phyloP scores from a whole-genome alignment of 495 filamentous ascomycete species.

The Penicillium coprophilum region DNA sequence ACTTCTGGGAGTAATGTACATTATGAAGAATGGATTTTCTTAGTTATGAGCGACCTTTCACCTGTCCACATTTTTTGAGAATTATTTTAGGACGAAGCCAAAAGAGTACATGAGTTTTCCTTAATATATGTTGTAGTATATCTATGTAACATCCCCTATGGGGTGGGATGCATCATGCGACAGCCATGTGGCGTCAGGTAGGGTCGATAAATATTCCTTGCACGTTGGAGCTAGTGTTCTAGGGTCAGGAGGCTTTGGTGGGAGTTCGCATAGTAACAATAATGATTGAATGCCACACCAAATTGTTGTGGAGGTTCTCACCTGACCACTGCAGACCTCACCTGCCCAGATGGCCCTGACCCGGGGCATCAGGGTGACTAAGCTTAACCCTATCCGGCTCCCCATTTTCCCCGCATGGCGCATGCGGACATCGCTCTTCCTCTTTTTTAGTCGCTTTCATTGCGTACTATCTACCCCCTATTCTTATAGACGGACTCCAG shows the following conservation, averaged over 20 bases:
- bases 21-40: neutral
- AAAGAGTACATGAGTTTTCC: neutral
- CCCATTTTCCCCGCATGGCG: conserved; percentile 22
- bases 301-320: neutral
- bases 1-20: conserved; percentile 2
- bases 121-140: neutral
- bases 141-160: conserved; percentile 4
- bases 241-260: neutral
- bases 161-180: conserved; percentile 17
- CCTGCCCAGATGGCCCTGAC: neutral
- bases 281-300: neutral
- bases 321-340: conserved; percentile 1
- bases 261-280: neutral
- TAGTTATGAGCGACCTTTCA: neutral
- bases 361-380: conserved; percentile 20
- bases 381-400: conserved; percentile 2
- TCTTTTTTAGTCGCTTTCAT: neutral
- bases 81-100: neutral
- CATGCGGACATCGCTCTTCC: conserved; percentile 14
- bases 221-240: neutral
- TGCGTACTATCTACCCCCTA: conserved; percentile 7
- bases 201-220: neutral
- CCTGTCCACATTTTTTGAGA: neutral
- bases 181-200: conserved; percentile 15
- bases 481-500: conserved; percentile 21